phyloP scores from a whole-genome alignment of 177 flowering plant species.

The Vitis hybrid region DNA sequence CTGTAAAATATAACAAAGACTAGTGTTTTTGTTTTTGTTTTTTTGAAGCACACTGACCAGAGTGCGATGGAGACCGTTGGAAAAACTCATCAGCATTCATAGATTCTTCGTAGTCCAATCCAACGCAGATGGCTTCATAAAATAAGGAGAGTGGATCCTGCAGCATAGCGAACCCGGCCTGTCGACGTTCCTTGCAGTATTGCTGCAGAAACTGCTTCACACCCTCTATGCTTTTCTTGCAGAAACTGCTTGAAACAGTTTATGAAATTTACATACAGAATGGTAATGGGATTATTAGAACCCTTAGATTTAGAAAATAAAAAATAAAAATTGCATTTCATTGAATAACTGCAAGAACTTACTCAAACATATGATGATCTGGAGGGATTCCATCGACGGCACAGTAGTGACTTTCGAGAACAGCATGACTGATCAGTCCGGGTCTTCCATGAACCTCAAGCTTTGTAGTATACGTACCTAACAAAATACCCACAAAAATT shows the following conservation, averaged over 20 bases:
- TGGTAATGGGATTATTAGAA: no score
- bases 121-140: conserved; percentile 51
- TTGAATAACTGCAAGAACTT: conserved; percentile 15
- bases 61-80: conserved; percentile 11
- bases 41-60: conserved; percentile 12
- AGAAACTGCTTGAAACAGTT: conserved; percentile 28
- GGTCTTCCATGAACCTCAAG: conserved; percentile 69
- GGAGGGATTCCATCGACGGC: not conserved
- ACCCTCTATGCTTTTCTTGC: conserved; percentile 32
- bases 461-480: conserved; percentile 34
- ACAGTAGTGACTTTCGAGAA: conserved; percentile 23
- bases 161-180: conserved; percentile 41
- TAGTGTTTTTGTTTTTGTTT: no score
- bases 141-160: conserved; percentile 49
- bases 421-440: conserved; percentile 58
- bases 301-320: not conserved
- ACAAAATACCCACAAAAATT: not conserved
- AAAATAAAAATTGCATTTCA: not conserved
- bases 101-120: conserved; percentile 28
- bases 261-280: no score
- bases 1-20: not conserved
- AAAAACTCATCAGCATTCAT: conserved; percentile 8
- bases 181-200: conserved; percentile 36
- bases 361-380: conserved; percentile 53
- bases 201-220: conserved; percentile 50